Conservation (phyloP, 148 eudicot genomes). For the Fagopyrum homotropicum region DNA sequence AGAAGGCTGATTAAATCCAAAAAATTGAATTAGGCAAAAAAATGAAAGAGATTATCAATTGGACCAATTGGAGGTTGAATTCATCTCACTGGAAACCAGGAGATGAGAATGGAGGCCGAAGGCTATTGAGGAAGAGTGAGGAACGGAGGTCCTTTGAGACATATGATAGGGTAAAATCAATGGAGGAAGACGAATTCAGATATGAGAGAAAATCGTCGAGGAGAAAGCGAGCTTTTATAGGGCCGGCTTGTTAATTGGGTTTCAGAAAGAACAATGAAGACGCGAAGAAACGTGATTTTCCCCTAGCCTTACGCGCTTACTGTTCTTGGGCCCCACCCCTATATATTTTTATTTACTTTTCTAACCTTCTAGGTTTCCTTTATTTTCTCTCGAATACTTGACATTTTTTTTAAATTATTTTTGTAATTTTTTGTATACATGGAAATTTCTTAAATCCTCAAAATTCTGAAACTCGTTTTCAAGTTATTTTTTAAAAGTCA, state of each 20-base stretch:
- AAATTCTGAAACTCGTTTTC: too few species aligned
- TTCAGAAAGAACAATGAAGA: background rate
- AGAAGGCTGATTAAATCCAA: background rate
- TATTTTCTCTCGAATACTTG: background rate
- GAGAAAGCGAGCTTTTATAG: conserved; percentile 11
- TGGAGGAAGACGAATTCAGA: background rate
- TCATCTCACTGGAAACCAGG: conserved; percentile 65
- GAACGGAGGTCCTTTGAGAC: conserved; percentile 69
- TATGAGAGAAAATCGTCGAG: background rate
- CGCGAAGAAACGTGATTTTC: background rate
- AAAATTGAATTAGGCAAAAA: background rate
- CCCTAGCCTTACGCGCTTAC: conserved; percentile 6
- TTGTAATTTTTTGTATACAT: background rate
- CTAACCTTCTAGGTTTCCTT: background rate
- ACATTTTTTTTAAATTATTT: background rate
- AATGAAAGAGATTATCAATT: background rate
- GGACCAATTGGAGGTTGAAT: conserved; percentile 51
- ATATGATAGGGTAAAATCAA: conserved; percentile 24
- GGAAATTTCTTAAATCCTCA: background rate
- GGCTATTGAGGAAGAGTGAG: conserved; percentile 61
- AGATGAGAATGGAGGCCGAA: conserved; percentile 65
- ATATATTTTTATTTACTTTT: background rate
- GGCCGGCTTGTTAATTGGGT: background rate
- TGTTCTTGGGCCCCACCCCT: background rate
- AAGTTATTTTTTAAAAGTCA: too few species aligned